A percentile compares a stretch with the other conserved stretches of the same genome.
Evolutionary conservation across 1,284 basidiomycete genomes (phyloP).

Genomic region (Gymnopus androsaceus): DNA sequence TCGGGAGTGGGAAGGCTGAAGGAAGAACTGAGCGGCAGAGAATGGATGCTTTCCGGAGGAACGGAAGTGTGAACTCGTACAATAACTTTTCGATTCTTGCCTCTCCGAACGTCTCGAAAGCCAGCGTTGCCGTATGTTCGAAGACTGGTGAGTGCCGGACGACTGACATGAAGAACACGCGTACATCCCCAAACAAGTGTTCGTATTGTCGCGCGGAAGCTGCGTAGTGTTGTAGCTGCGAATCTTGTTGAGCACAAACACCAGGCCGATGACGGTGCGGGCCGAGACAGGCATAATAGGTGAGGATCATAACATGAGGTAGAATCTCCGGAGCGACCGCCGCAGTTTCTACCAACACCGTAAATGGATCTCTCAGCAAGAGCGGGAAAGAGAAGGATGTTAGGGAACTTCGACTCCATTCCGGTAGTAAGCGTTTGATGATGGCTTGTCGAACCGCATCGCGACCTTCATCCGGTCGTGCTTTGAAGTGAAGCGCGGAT

Average conservation of each 20-base stretch:
- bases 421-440: conserved; percentile 84
- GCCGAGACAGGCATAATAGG: conserved; percentile 90
- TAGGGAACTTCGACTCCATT: conserved; percentile 83
- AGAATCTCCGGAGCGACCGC: conserved; percentile 88
- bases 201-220: conserved; percentile 51
- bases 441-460: conserved; percentile 81
- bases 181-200: conserved; percentile 74
- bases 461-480: conserved; percentile 65
- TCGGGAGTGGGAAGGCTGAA: conserved; percentile 55
- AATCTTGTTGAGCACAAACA: conserved; percentile 76
- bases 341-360: conserved; percentile 84
- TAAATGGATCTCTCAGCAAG: conserved; percentile 85
- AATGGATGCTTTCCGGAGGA: conserved; percentile 89
- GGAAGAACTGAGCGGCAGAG: conserved; percentile 80
- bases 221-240: conserved; percentile 51
- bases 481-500: conserved; percentile 67
- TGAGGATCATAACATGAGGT: conserved; percentile 79
- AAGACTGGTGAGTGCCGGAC: conserved; percentile 79
- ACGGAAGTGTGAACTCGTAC: conserved; percentile 90
- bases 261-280: conserved; percentile 79
- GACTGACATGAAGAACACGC: conserved; percentile 85
- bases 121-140: conserved; percentile 75
- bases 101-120: conserved; percentile 77
- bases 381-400: conserved; percentile 77
- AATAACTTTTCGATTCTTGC: conserved; percentile 84